Conservation (phyloP, 2,329 filamentous ascomycete genomes). For the Colletotrichum destructivum region DNA sequence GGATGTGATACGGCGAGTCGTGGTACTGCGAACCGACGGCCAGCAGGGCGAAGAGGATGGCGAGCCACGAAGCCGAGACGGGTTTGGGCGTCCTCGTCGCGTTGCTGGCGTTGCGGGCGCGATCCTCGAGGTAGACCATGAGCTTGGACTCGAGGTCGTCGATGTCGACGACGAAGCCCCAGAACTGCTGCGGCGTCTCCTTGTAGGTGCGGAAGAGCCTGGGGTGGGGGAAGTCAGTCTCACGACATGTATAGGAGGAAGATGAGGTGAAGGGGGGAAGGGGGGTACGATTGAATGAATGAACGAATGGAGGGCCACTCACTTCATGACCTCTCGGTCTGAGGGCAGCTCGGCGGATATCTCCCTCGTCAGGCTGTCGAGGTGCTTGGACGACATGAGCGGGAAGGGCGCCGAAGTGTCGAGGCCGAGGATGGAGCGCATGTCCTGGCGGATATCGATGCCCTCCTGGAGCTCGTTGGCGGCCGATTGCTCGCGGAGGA, state of each 20-base stretch:
- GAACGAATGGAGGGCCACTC: conserved; percentile 47
- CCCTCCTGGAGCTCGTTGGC: conserved; percentile 66
- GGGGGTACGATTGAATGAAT: not conserved
- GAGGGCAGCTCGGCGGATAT: conserved; percentile 75
- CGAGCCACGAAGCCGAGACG: conserved; percentile 76
- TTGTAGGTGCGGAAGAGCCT: conserved; percentile 78
- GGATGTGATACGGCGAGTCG: conserved; percentile 74
- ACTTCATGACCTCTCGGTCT: conserved; percentile 78
- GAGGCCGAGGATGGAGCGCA: conserved; percentile 76
- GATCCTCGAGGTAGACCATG: conserved; percentile 76
- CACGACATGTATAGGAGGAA: not conserved
- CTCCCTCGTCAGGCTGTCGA: conserved; percentile 72
- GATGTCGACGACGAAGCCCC: conserved; percentile 77
- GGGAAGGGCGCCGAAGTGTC: conserved; percentile 78
- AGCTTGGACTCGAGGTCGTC: conserved; percentile 76
- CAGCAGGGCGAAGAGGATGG: conserved; percentile 75
- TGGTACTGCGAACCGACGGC: conserved; percentile 78
- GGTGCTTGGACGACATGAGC: conserved; percentile 75
- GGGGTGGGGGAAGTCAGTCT: conserved; percentile 52
- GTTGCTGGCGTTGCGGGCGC: conserved; percentile 69
- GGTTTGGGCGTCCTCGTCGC: conserved; percentile 62
- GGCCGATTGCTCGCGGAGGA: conserved; percentile 73
- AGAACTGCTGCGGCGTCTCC: conserved; percentile 77
- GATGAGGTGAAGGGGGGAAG: not conserved
- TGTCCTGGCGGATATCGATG: conserved; percentile 74